Conservation (phyloP, 371 early-diverging fungal genomes). For the Actinomortierella wolfii region DNA sequence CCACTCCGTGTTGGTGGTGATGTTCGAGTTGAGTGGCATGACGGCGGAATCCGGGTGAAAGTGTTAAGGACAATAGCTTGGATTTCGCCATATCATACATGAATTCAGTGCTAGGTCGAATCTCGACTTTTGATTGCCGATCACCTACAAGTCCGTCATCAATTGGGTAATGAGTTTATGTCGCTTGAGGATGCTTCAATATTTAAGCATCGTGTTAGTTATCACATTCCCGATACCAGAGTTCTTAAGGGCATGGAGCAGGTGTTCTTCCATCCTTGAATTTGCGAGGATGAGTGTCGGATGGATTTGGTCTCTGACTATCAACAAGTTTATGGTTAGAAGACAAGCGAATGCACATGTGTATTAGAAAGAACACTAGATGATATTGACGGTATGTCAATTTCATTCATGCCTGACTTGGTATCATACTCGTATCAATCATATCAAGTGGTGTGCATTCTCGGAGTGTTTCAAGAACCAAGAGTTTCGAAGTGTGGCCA, state of each 20-base stretch:
- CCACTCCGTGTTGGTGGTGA: not conserved
- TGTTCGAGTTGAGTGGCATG: conserved; percentile 5
- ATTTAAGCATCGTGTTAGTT: no score
- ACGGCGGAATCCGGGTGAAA: conserved; percentile 1
- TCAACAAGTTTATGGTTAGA: not conserved
- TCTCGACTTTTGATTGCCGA: conserved; percentile 43
- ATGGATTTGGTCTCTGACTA: conserved; percentile 45
- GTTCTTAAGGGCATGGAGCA: conserved; percentile 25
- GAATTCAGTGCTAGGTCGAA: conserved; percentile 60
- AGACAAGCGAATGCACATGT: not conserved
- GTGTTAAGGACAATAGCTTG: conserved; percentile 45
- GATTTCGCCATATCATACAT: conserved; percentile 52
- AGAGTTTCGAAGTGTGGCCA: conserved; percentile 46
- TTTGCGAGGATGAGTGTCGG: conserved; percentile 48
- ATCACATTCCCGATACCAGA: conserved; percentile 14
- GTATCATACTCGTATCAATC: conserved; percentile 44
- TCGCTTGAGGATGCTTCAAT: no score
- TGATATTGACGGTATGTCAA: not conserved
- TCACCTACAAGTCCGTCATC: no score
- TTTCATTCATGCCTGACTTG: not conserved
- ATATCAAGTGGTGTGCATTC: conserved; percentile 50
- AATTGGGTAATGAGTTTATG: no score
- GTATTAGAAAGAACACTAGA: not conserved
- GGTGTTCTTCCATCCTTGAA: conserved; percentile 44
- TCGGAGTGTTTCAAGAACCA: conserved; percentile 60